Percentiles rank a stretch among this genome's conserved stretches.
Conservation (phyloP, 164 flowering plant genomes). For the Cinnamomum micranthum region DNA sequence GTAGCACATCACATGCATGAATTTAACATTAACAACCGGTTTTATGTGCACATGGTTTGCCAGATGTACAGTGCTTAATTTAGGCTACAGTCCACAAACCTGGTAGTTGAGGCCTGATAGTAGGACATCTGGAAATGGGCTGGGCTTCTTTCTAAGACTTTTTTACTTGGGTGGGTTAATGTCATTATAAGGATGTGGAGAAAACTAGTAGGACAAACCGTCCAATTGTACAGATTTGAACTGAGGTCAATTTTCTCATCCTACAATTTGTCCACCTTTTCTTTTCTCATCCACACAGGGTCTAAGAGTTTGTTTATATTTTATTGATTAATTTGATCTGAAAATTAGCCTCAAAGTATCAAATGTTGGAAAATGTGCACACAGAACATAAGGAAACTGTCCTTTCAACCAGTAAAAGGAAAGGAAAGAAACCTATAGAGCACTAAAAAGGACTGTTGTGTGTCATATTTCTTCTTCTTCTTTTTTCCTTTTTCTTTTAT, state of each 20-base stretch:
- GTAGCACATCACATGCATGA: too few relatives aligned
- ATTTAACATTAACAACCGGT: neutral
- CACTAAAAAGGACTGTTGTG: too few relatives aligned
- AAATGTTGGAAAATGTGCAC: too few relatives aligned
- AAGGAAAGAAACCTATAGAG: too few relatives aligned
- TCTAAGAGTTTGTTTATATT: neutral
- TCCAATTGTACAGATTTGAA: neutral
- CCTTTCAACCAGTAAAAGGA: too few relatives aligned
- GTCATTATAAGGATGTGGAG: neutral
- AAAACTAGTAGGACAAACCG: neutral
- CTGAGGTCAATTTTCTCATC: neutral
- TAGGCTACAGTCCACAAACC: neutral
- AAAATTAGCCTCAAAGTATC: too few relatives aligned
- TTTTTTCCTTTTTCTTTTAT: too few relatives aligned
- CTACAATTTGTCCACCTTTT: neutral
- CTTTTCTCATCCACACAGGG: neutral
- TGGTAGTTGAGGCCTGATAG: neutral
- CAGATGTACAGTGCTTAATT: neutral
- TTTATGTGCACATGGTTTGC: neutral
- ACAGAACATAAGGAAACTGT: too few relatives aligned
- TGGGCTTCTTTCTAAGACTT: neutral
- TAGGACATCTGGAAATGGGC: neutral
- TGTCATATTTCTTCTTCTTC: too few relatives aligned
- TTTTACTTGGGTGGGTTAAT: too few relatives aligned
- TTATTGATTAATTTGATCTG: too few relatives aligned